phyloP scores from a whole-genome alignment of 2,329 filamentous ascomycete species.

The Aspergillus pseudonomiae region DNA sequence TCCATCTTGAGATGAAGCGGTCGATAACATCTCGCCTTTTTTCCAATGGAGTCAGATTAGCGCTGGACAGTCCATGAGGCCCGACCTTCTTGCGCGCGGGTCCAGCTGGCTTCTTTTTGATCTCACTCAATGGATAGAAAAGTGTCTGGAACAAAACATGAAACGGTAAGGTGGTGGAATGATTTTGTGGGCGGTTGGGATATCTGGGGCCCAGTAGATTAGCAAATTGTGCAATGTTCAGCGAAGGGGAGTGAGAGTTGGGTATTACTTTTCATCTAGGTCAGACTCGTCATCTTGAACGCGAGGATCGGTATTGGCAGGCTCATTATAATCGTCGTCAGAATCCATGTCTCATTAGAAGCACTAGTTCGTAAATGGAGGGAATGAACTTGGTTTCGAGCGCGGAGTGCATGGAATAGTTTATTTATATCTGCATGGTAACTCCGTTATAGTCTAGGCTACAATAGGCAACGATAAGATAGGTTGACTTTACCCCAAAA shows the following conservation, averaged over 20 bases:
- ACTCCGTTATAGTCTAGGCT: constrained; percentile 25
- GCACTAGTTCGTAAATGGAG: not conserved
- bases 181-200: constrained; percentile 80
- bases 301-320: constrained; percentile 12
- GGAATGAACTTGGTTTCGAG: not conserved
- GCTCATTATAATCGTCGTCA: constrained; percentile 25
- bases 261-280: constrained; percentile 36
- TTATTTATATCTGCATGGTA: constrained; percentile 4
- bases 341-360: constrained; percentile 31
- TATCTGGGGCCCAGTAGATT: constrained; percentile 56
- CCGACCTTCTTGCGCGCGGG: constrained; percentile 62
- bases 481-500: not conserved
- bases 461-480: constrained; percentile 31
- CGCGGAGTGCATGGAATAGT: not conserved
- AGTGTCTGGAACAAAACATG: constrained; percentile 74
- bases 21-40: constrained; percentile 79
- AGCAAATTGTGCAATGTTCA: constrained; percentile 13
- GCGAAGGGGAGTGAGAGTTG: not conserved
- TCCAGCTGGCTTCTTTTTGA: constrained; percentile 70
- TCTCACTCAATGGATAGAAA: constrained; percentile 79
- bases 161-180: constrained; percentile 78
- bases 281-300: constrained; percentile 27
- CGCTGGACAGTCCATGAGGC: constrained; percentile 52
- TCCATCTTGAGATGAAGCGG: constrained; percentile 83
- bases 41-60: constrained; percentile 71